Base-by-base conservation (phyloP, 1,284 basidiomycete genomes). In the Puccinia coronata region DNA sequence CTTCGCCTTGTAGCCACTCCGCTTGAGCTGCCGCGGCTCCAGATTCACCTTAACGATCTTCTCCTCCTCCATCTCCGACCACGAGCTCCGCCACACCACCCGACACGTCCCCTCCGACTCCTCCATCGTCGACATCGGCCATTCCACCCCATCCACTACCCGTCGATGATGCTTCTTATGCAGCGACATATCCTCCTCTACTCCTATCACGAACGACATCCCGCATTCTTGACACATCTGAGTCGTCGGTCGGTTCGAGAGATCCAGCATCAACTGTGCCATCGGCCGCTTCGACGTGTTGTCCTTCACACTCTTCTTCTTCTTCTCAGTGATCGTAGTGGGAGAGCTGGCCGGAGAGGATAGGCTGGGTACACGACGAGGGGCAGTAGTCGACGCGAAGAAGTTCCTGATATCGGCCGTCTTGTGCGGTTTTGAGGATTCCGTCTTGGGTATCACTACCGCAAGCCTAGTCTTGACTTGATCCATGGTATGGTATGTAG, bases 201-300 rank as follows among this genome's bases (percentile, higher is more conserved):
- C 86, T n/a, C 87, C 86, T 23, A 86, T 84, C 18, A 87, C 84
- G 82, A 87, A 88, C 4, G 87, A 86, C 86, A 88, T 87, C 6
- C 83, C 82, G 82, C 88, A 88, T 31, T 85, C 84, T 6, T 82
- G 49, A 83, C 88, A 88, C 8, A 82, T 82, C 28, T 84, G 67
- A 14, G 82, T 84, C 18, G 47, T 79, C 16, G 76, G 76, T 41
- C 76, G 63, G 47, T 59, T 79, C 0, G 76, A 79, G 34, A 79
- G 47, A 70, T 79, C 76, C 12, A 79, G 63, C 11, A 39, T 39
- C 4, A 79, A 65, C 31, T 79, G 76, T 9, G 76, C 31, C 59
- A 63, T 43, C 57, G n/a, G n/a, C n/a, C n/a, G n/a, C n/a, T n/a
- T n/a, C n/a, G n/a, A n/a, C n/a, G n/a, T n/a, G n/a, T n/a, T n/a